These are phyloP conservation scores for Podila verticillata DNA, from an alignment of 192 early-diverging fungal species.

Conservation along the genomic window DNA sequence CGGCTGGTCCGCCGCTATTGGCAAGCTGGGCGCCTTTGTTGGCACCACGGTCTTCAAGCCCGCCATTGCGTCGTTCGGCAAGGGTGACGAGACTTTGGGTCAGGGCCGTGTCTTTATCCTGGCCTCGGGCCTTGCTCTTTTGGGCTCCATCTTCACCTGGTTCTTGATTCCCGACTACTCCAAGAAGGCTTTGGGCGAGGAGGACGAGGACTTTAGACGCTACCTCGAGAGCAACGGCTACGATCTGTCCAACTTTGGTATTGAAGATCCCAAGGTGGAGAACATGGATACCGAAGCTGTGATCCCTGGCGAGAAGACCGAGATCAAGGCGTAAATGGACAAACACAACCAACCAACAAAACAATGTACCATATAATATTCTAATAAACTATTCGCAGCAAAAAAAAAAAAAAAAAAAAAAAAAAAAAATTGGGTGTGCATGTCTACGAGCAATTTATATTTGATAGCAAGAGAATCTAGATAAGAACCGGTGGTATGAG, in stretches of 20 bases:
- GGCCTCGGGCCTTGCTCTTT: conserved; percentile 47
- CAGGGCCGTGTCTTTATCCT: conserved; percentile 50
- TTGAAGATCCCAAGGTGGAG: background rate
- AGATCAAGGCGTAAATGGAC: background rate
- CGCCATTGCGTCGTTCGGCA: conserved; percentile 25
- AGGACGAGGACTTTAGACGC: conserved; percentile 51
- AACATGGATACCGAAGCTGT: background rate
- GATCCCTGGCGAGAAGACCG: background rate
- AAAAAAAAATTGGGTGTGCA: background rate
- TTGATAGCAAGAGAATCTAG: background rate
- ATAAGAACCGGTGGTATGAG: background rate
- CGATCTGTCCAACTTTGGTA: conserved; percentile 16
- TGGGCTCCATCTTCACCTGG: conserved; percentile 46
- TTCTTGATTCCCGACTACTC: conserved; percentile 53
- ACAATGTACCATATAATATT: background rate
- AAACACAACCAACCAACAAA: background rate
- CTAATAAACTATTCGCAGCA: background rate
- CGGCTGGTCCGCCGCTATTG: conserved; percentile 56
- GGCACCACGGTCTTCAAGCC: conserved; percentile 53
- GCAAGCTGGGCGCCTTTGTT: conserved; percentile 55
- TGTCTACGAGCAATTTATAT: background rate
- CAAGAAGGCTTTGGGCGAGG: conserved; percentile 34
- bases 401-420: background rate
- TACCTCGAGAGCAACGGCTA: conserved; percentile 55
- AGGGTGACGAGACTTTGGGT: conserved; percentile 27